Base-by-base conservation (phyloP, 768 basidiomycete genomes). In the Tylopilus sp. region DNA sequence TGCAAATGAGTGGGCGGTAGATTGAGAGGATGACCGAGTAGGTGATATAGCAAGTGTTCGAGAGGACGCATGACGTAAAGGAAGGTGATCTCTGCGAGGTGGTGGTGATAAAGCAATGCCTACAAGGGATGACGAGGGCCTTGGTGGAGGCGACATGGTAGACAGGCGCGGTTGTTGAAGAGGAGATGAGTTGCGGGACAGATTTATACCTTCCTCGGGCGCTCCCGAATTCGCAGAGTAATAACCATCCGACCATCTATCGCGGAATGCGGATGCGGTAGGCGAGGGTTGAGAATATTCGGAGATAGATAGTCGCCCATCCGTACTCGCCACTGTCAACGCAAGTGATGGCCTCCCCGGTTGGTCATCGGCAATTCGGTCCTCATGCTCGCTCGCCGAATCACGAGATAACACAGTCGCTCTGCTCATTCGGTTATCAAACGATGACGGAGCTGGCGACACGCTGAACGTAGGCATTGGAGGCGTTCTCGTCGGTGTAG, bases 191-290 rank as follows among this genome's bases (percentile, higher is more conserved):
- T 61, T 52, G 64, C 58, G 47, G 65, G 57, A 58, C 37, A 47
- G 28, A 14, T 53, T 40, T 11, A 55, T 33, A n/a, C 45, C 38
- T 40, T 52, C 65, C 47, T 31, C 55, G 33, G 40, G 58, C 41
- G 44, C 54, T 17, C 60, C 70, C 38, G 66, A 69, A 19, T 53
- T 38, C 2, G 61, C 60, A 25, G 68, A 71, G 45, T 71, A 70
- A 50, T 71, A 70, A 33, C 68, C 63, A 8, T 70, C 64, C 1
- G 70, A 72, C 61, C 59, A 66, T 48, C 69, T 80, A 58, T 88
- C 86, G 25, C 82, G 80, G 71, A 91, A 91, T n/a, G 85, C 86
- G n/a, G 88, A 89, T 7, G 78, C 83, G 4, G 87, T 87, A 2
- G 88, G 89, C 11, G 88, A 90, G 6, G 80, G 76, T 57, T 83